Percentiles rank a stretch among this genome's conserved stretches.
These are phyloP conservation scores for Sclerotinia subarctica DNA, from an alignment of 2,329 filamentous ascomycete species.

Conservation along the genomic window DNA sequence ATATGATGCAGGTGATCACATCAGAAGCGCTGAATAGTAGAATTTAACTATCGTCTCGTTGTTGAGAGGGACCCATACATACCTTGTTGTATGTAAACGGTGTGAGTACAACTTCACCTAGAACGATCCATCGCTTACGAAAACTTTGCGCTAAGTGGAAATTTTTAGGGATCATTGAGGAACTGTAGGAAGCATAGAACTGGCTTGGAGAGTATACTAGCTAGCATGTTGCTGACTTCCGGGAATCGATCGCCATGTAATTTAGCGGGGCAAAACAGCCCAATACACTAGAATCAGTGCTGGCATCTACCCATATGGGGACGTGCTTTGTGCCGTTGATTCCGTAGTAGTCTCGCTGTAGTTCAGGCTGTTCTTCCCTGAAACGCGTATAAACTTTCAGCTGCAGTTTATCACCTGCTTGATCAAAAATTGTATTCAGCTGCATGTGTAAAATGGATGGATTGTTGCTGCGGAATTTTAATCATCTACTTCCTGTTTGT, in stretches of 20 bases:
- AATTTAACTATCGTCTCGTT: background rate
- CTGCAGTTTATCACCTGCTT: too few relatives aligned
- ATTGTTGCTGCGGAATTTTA: too few relatives aligned
- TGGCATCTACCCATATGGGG: too few relatives aligned
- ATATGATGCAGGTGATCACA: background rate
- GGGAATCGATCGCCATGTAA: background rate
- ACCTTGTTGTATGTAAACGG: background rate
- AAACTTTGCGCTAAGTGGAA: background rate
- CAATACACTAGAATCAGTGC: background rate
- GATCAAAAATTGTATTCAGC: too few relatives aligned
- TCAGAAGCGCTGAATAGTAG: background rate
- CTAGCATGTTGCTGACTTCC: background rate
- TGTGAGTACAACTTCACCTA: background rate
- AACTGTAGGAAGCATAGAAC: background rate
- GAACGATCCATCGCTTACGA: background rate
- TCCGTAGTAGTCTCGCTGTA: background rate
- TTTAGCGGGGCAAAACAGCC: background rate
- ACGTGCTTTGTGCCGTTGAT: too few relatives aligned
- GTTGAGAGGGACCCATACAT: too few relatives aligned
- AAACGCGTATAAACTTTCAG: too few relatives aligned
- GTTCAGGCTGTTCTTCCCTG: too few relatives aligned
- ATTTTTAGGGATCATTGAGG: background rate
- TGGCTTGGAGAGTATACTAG: background rate
- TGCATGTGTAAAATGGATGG: too few relatives aligned
- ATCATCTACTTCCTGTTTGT: too few relatives aligned